phyloP scores from a whole-genome alignment of 2,329 filamentous ascomycete species.

The Fusarium paranaense region DNA sequence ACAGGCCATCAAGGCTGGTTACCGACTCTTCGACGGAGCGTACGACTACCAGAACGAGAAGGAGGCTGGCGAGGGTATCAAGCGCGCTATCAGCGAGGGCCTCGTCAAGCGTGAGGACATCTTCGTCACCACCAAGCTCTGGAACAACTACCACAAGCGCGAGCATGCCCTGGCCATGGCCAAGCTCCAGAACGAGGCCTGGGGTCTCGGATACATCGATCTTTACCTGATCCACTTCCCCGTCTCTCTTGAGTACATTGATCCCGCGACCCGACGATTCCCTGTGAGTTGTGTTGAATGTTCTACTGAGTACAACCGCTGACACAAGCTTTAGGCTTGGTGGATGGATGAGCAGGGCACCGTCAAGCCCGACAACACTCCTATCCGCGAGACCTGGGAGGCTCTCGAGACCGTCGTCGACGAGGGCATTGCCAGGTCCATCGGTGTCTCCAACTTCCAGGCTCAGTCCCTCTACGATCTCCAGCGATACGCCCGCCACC shows the following conservation, averaged over 20 bases:
- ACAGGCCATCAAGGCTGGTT: constrained; percentile 63
- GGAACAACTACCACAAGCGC: constrained; percentile 87
- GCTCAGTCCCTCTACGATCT: constrained; percentile 70
- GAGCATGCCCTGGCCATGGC: constrained; percentile 79
- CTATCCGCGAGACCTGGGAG: constrained; percentile 82
- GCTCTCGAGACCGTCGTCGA: constrained; percentile 80
- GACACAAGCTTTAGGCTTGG: constrained; percentile 38
- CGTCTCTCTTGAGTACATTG: constrained; percentile 57
- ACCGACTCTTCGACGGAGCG: constrained; percentile 64
- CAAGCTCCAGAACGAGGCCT: constrained; percentile 80
- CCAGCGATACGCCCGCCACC: constrained; percentile 67
- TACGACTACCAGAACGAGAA: constrained; percentile 73
- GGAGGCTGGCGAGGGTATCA: constrained; percentile 74
- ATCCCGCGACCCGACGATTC: constrained; percentile 53
- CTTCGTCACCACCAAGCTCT: constrained; percentile 91
- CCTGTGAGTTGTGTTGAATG: constrained; percentile 43
- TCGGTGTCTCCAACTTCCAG: constrained; percentile 84
- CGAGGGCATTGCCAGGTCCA: constrained; percentile 73
- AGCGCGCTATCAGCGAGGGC: constrained; percentile 65
- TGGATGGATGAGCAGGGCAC: constrained; percentile 58
- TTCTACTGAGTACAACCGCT: background rate
- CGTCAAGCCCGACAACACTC: constrained; percentile 68
- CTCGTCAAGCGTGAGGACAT: constrained; percentile 80
- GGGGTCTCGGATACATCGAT: constrained; percentile 87
- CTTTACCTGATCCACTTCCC: constrained; percentile 83